Evolutionary conservation across 1,139 yeast species (phyloP).

Genomic region (Nakaseomyces kungkrabaensis): DNA sequence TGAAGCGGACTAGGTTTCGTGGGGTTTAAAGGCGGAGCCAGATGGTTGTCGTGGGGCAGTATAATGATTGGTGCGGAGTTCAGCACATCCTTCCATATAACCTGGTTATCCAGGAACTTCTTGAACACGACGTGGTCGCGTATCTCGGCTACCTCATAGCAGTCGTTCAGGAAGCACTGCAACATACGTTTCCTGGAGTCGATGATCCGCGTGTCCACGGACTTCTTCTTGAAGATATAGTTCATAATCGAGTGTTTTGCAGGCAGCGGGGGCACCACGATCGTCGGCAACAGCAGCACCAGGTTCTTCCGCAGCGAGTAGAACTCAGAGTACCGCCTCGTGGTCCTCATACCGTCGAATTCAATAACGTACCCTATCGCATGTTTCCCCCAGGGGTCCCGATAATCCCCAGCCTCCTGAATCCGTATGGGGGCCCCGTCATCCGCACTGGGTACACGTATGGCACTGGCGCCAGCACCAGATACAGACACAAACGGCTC

Average conservation of each 20-base stretch:
- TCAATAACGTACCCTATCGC: slow-evolving; percentile 79
- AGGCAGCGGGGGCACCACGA: slow-evolving; percentile 91
- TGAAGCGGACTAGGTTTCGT: slow-evolving; percentile 52
- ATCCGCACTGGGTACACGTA: neutral
- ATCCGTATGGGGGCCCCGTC: slow-evolving; percentile 12
- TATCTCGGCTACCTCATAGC: slow-evolving; percentile 44
- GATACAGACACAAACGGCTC: slow-evolving; percentile 5
- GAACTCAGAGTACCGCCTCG: slow-evolving; percentile 87
- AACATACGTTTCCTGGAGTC: slow-evolving; percentile 68
- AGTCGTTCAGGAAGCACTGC: slow-evolving; percentile 67
- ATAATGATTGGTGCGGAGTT: slow-evolving; percentile 48
- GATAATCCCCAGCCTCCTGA: slow-evolving; percentile 27
- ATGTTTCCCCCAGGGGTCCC: slow-evolving; percentile 42
- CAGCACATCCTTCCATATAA: slow-evolving; percentile 57
- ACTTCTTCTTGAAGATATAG: slow-evolving; percentile 30
- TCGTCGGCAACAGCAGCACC: slow-evolving; percentile 65
- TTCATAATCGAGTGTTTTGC: slow-evolving; percentile 63
- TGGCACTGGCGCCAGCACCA: neutral
- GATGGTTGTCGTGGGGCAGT: slow-evolving; percentile 42
- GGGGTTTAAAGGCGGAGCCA: slow-evolving; percentile 49
- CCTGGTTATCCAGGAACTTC: slow-evolving; percentile 76
- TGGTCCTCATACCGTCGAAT: slow-evolving; percentile 31
- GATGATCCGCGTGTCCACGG: slow-evolving; percentile 43
- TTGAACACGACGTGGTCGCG: slow-evolving; percentile 54
- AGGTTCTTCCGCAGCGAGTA: slow-evolving; percentile 68